Base-by-base conservation (phyloP, 83 land plant species). In the Picea abies region DNA sequence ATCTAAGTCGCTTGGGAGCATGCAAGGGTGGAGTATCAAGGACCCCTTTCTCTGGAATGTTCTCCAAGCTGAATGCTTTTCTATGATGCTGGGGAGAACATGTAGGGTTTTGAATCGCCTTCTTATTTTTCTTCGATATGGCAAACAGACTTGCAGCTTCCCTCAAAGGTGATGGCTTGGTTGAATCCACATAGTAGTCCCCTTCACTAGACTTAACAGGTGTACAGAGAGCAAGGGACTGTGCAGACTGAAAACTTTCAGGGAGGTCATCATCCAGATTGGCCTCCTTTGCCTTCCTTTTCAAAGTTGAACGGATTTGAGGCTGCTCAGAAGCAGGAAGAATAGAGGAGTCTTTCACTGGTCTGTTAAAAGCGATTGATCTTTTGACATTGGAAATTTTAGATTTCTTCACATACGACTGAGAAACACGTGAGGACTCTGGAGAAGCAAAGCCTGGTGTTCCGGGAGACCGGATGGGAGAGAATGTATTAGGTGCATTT, bases 11-110 rank as follows among this genome's bases (percentile, higher is more conserved):
- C 80, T 79, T 79, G 65, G 66, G 20, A 79, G 60, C 25, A 0
- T 32, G 65, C 44, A 79, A 60, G 5, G 80, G 80, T 60, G 80
- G 80, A 60, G 80, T 79, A 4, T 17, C 25, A 61, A 79, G 63
- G 66, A 79, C 1, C 44, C 37, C 22, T 35, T 60, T 17, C 47
- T 61, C 80, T 20, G 4, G 65, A 61, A 15, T 60, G 14, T 60
- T 61, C 66, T 79, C 80, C 65, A 20, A 32, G 65, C 47, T 19
- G 3, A 20, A 61, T 23, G 65, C 19, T 32, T 60, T 61, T 61
- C 62, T 60, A 23, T 20, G 47, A 76, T 26, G 25, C 16, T 11
- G 60, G 39, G 60, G 60, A 49, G 52, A 49, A 56, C 5, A 52
- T 15, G 16, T 2, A 52, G 60, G 25, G 25, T 23, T 76, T 49